Evolutionary conservation across 176 grass and related monocot genomes (phyloP), one percentile per base, ranked within the genome.

Genomic region (Carex cristatella): DNA sequence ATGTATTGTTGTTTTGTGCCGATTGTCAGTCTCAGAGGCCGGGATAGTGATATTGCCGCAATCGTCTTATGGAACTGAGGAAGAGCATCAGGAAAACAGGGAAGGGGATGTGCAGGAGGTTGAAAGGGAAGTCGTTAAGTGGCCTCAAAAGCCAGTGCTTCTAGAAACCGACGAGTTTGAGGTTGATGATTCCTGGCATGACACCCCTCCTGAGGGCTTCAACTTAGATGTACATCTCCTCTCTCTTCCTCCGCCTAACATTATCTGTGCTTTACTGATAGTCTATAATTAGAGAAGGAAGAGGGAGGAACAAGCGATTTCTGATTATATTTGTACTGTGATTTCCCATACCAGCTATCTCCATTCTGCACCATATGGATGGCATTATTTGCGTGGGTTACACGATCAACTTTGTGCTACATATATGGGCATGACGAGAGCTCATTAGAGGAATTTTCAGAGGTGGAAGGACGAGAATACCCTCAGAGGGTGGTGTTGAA

Each of bases 121-220:
- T 57, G 92, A 90, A 80, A 90, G 76, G 70, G 89, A 71, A 83
- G 75, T 86, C 78, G 70, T 89, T 42, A 94, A 94, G 84, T 98
- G 95, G 95, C 92, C 92, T 35, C 85, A 86, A 88, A 98, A 98
- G 76, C 67, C 92, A 60, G 85, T 94, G 65, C 88, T 93, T 83
- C 81, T 94, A 19, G 89, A 94, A 58, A 94, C 95, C 18, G 95
- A 98, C 69, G 90, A 91, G 90, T 93, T 98, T 86, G 91, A 94
- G 48, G 92, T 91, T 2, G 92, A 98, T 60, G 95, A 93, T 80
- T 93, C 92, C 35, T 98, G 92, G 95, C 95, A 98, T 72, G 95
- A 98, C 33, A 87, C 80, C 0, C 89, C 91, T 5, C 92, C 95
- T 49, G 92, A 94, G 69, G 92, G 92, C 83, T 98, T 94, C 83